Conservation (phyloP, 306 rosid genomes). For the Cucurbita argyrosperma region DNA sequence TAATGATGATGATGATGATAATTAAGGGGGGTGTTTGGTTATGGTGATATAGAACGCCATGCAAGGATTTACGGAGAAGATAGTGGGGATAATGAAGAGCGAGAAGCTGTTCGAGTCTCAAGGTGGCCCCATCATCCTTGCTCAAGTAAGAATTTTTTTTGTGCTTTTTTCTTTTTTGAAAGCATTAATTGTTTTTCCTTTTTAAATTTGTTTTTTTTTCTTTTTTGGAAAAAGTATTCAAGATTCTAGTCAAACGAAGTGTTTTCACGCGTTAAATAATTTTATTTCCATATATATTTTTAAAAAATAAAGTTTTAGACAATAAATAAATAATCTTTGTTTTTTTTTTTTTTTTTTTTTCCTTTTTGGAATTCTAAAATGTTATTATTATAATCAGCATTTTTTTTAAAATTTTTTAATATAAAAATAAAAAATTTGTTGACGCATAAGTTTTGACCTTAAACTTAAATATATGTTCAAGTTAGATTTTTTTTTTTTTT, state of each 20-base stretch:
- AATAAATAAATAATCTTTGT: too few relatives aligned
- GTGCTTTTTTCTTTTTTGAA: neutral
- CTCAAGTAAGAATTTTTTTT: constrained; percentile 41
- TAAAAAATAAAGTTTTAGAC: too few relatives aligned
- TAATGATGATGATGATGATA: too few relatives aligned
- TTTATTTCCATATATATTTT: too few relatives aligned
- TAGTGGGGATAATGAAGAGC: constrained; percentile 83
- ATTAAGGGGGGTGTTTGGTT: neutral
- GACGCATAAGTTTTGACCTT: too few relatives aligned
- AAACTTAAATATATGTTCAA: too few relatives aligned
- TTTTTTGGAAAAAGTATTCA: neutral
- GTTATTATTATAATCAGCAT: too few relatives aligned
- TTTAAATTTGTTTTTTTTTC: neutral
- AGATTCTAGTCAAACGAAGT: neutral
- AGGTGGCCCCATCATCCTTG: constrained; percentile 97
- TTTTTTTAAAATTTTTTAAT: too few relatives aligned
- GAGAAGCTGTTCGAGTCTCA: constrained; percentile 70
- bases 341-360: too few relatives aligned
- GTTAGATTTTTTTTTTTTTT: too few relatives aligned
- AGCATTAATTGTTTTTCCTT: neutral
- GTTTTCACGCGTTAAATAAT: neutral
- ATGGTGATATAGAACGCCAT: constrained; percentile 56
- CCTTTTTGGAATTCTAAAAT: too few relatives aligned
- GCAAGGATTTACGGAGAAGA: constrained; percentile 86
- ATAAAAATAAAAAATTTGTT: too few relatives aligned